Percentiles rank a stretch among this genome's conserved stretches.
Conservation (phyloP, 306 rosid genomes). For the Acacia confusa region DNA sequence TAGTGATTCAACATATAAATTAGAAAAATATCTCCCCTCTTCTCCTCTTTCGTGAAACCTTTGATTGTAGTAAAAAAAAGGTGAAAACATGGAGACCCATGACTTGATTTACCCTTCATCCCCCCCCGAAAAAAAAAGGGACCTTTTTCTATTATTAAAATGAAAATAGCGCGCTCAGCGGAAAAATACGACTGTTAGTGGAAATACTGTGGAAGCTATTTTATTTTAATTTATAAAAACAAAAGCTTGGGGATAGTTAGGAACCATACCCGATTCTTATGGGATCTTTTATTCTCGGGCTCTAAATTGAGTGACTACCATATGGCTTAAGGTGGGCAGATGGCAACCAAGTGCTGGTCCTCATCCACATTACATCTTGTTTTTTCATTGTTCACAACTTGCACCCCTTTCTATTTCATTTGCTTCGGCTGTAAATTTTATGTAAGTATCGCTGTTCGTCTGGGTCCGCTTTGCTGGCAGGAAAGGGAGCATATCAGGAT, state of each 20-base stretch:
- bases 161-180: not conserved
- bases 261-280: constrained; percentile 38
- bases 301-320: constrained; percentile 40
- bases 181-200: constrained; percentile 47
- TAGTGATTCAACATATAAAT: constrained; percentile 9
- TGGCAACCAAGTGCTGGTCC: constrained; percentile 63
- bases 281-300: constrained; percentile 13
- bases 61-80: constrained; percentile 43
- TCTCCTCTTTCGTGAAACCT: constrained; percentile 39
- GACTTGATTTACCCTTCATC: constrained; percentile 32
- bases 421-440: constrained; percentile 34
- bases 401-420: constrained; percentile 25
- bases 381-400: not conserved
- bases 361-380: constrained; percentile 36
- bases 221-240: constrained; percentile 18
- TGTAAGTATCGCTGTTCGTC: constrained; percentile 27
- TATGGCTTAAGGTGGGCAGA: constrained; percentile 54
- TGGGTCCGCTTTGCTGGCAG: constrained; percentile 44
- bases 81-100: constrained; percentile 49
- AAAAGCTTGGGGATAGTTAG: constrained; percentile 36
- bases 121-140: not conserved
- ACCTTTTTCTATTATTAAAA: not conserved
- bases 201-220: constrained; percentile 61
- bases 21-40: constrained; percentile 3
- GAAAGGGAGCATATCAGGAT: constrained; percentile 41